A percentile compares a stretch with the other conserved stretches of the same genome.
Conservation (phyloP, 2,329 filamentous ascomycete genomes). For the Cladosporium halotolerans region DNA sequence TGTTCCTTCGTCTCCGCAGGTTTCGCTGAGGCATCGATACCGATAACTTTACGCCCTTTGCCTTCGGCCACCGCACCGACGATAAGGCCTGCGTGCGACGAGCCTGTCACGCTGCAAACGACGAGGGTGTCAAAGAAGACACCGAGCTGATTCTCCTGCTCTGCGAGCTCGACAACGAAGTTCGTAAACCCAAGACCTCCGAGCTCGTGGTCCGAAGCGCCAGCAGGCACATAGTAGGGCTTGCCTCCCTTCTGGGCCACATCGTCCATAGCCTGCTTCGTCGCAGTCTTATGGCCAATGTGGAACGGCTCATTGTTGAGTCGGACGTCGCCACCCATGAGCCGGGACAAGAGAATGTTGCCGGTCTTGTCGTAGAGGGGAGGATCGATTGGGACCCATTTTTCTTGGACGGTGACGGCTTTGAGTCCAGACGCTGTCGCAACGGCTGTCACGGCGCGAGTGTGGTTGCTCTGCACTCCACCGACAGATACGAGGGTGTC, state of each 20-base stretch:
- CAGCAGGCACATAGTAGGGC: constrained; percentile 67
- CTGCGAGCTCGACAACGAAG: constrained; percentile 63
- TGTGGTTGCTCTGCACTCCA: constrained; percentile 35
- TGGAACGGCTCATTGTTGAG: constrained; percentile 58
- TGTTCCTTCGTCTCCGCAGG: constrained; percentile 58
- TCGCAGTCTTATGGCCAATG: constrained; percentile 56
- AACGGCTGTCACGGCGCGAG: constrained; percentile 31
- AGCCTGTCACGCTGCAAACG: constrained; percentile 64
- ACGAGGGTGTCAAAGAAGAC: constrained; percentile 63
- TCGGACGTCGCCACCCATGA: constrained; percentile 45
- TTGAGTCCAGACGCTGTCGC: constrained; percentile 29
- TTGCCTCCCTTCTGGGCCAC: constrained; percentile 49
- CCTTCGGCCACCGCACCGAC: constrained; percentile 58
- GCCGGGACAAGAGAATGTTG: constrained; percentile 62
- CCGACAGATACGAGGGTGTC: constrained; percentile 33
- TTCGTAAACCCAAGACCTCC: constrained; percentile 65
- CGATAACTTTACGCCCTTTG: constrained; percentile 52
- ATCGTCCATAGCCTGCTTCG: constrained; percentile 49
- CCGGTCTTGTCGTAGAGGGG: constrained; percentile 55
- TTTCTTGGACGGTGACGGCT: constrained; percentile 27
- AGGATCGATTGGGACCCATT: constrained; percentile 27
- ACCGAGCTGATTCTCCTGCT: constrained; percentile 56
- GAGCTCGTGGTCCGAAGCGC: constrained; percentile 63
- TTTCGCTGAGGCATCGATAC: constrained; percentile 60
- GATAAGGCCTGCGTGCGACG: constrained; percentile 65